Evolutionary conservation across 2,329 filamentous ascomycete genomes (phyloP).

Genomic region (Pseudogymnoascus sp.): DNA sequence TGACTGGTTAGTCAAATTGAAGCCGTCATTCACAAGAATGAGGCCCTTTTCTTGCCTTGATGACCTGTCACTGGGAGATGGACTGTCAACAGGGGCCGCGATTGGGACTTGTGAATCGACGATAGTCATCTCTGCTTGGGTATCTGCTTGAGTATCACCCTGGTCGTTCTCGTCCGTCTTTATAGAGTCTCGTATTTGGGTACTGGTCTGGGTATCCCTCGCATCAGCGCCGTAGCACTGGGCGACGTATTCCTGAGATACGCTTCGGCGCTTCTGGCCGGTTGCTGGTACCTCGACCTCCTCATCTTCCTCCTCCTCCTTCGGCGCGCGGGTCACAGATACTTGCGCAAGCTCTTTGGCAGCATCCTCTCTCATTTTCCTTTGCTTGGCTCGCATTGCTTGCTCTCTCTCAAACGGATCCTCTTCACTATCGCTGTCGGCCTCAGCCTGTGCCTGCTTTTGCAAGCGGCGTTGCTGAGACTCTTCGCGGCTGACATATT

Average conservation of each 20-base stretch:
- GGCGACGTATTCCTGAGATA: constrained; percentile 19
- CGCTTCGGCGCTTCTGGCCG: background rate
- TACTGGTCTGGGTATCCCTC: constrained; percentile 19
- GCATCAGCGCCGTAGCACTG: constrained; percentile 22
- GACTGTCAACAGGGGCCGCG: background rate
- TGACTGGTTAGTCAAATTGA: background rate
- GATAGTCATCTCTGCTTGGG: constrained; percentile 1
- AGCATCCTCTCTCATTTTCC: background rate
- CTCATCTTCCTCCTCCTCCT: background rate
- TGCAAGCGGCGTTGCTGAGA: background rate
- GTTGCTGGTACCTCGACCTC: constrained; percentile 2
- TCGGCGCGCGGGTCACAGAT: background rate
- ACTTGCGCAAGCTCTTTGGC: constrained; percentile 5
- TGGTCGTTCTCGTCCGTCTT: background rate
- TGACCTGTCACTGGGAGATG: background rate
- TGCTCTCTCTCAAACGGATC: background rate
- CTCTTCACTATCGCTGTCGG: background rate
- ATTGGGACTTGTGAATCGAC: background rate
- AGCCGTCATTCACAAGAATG: background rate
- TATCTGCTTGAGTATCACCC: background rate
- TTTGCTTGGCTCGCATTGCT: background rate
- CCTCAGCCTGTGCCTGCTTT: background rate
- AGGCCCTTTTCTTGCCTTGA: background rate
- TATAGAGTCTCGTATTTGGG: background rate
- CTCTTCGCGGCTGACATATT: background rate